These are phyloP conservation scores for Periconia digitata DNA, from an alignment of 2,329 filamentous ascomycete genomes.

Conservation along the genomic window DNA sequence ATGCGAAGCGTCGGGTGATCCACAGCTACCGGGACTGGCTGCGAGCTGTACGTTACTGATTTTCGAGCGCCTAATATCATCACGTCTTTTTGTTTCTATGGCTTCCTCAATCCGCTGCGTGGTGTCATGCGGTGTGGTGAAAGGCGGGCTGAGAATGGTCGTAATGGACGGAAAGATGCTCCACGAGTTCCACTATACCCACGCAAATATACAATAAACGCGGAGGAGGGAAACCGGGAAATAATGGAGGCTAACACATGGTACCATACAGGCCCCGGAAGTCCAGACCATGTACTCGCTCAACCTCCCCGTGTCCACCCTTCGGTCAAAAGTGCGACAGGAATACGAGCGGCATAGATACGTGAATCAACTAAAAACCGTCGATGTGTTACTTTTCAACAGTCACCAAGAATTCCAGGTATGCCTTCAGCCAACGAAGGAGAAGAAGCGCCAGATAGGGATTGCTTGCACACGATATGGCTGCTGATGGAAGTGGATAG, in stretches of 20 bases:
- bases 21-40: constrained; percentile 94
- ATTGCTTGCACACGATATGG: not conserved
- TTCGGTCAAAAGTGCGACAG: constrained; percentile 92
- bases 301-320: constrained; percentile 79
- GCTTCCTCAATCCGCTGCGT: not conserved
- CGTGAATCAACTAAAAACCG: constrained; percentile 82
- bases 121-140: not conserved
- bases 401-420: constrained; percentile 96
- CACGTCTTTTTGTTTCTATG: not conserved
- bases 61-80: too few species aligned
- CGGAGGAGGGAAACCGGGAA: not conserved
- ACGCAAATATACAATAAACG: not conserved
- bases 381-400: constrained; percentile 88
- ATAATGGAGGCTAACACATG: constrained; percentile 4
- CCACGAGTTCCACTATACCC: too few species aligned
- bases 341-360: constrained; percentile 96
- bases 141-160: not conserved
- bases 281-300: constrained; percentile 97
- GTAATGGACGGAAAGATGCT: not conserved
- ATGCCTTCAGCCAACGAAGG: constrained; percentile 14
- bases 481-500: constrained; percentile 49
- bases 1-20: constrained; percentile 85
- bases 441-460: not conserved
- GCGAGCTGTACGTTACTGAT: constrained; percentile 73
- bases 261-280: constrained; percentile 75